phyloP scores from a whole-genome alignment of 2,329 filamentous ascomycete genomes.

The Triangularia verruculosa region DNA sequence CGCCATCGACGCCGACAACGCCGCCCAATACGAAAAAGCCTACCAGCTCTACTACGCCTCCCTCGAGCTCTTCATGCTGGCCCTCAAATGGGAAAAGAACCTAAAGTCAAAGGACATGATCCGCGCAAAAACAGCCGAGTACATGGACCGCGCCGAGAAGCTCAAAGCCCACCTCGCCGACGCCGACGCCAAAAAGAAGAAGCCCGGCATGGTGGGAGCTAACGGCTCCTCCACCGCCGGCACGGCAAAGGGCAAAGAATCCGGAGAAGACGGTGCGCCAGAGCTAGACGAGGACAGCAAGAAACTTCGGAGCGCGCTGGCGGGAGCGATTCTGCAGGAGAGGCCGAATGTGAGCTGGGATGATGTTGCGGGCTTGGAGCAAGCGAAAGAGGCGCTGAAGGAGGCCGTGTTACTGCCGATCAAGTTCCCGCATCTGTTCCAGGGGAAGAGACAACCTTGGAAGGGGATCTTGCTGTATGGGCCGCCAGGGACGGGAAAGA shows the following conservation, averaged over 20 bases:
- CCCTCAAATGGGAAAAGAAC: constrained; percentile 99
- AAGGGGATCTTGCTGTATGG: constrained; percentile 96
- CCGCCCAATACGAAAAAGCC: constrained; percentile 93
- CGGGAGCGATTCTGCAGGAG: constrained; percentile 89
- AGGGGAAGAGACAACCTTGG: constrained; percentile 95
- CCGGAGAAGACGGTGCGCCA: constrained; percentile 42
- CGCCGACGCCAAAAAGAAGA: constrained; percentile 67
- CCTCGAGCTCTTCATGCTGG: constrained; percentile 97
- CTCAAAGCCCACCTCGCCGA: constrained; percentile 86
- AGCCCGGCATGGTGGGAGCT: constrained; percentile 67
- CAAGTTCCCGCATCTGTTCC: constrained; percentile 95
- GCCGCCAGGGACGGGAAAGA: constrained; percentile 95
- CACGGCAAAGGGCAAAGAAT: constrained; percentile 57
- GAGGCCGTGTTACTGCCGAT: constrained; percentile 97
- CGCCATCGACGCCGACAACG: constrained; percentile 93
- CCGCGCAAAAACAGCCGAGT: constrained; percentile 88
- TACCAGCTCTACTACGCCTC: constrained; percentile 95
- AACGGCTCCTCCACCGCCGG: constrained; percentile 66
- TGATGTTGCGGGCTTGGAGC: constrained; percentile 91
- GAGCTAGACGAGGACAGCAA: constrained; percentile 85
- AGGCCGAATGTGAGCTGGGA: constrained; percentile 98
- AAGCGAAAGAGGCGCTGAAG: constrained; percentile 93
- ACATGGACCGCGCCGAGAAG: constrained; percentile 98
- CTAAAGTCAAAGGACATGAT: constrained; percentile 96
- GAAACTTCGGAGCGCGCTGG: constrained; percentile 87